phyloP scores from a whole-genome alignment of 139 green algal genomes.

The Asterochloris erici region DNA sequence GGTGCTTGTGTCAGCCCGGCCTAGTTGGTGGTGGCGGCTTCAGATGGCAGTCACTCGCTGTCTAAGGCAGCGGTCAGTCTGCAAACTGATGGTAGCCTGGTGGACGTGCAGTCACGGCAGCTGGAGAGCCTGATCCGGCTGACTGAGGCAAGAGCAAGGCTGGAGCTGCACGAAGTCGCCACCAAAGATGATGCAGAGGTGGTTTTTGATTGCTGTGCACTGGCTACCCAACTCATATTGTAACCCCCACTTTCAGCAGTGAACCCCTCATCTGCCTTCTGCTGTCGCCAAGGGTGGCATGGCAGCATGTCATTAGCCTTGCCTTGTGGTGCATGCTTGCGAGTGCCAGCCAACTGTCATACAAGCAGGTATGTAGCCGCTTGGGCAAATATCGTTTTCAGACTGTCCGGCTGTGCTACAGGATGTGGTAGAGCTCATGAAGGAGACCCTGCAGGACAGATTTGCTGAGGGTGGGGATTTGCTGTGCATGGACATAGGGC shows the following conservation, averaged over 20 bases:
- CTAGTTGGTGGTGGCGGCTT: background rate
- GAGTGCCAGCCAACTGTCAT: background rate
- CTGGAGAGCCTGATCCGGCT: constrained; percentile 92
- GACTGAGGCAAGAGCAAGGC: constrained; percentile 78
- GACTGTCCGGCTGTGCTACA: background rate
- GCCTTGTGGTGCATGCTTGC: background rate
- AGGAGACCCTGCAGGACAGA: background rate
- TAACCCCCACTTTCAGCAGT: background rate
- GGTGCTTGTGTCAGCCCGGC: background rate
- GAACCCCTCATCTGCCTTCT: background rate
- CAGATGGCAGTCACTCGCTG: background rate
- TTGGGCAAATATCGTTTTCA: background rate
- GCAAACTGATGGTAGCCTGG: background rate
- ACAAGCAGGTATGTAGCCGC: background rate
- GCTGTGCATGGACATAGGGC: constrained; percentile 1
- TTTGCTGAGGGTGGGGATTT: background rate
- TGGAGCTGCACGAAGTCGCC: constrained; percentile 76
- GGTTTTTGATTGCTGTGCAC: background rate
- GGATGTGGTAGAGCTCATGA: constrained; percentile 2
- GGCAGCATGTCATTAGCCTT: background rate
- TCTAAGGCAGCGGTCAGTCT: background rate
- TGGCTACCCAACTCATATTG: background rate
- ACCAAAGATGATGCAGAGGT: constrained; percentile 70
- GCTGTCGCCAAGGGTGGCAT: background rate
- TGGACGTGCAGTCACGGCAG: constrained; percentile 39